A percentile compares a stretch with the other conserved stretches of the same genome.
Conservation (phyloP, 75 land plant species). For the Pseudotsuga menziesii region DNA sequence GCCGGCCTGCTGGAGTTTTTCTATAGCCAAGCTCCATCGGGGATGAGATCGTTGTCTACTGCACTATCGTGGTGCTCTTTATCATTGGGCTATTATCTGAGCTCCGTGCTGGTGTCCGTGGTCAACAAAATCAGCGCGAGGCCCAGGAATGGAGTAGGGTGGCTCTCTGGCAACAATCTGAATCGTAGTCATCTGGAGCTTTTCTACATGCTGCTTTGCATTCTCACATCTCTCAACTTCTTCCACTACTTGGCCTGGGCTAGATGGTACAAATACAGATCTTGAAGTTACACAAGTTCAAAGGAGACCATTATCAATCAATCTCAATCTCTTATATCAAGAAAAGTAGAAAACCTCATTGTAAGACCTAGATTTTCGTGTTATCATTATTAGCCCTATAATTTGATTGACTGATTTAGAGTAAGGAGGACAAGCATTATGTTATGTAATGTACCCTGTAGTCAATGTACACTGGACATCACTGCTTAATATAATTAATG, state of each 20-base stretch:
- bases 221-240: conserved; percentile 52
- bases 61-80: conserved; percentile 69
- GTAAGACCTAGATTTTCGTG: too few relatives aligned
- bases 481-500: too few relatives aligned
- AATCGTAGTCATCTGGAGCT: conserved; percentile 64
- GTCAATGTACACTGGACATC: too few relatives aligned
- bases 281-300: too few relatives aligned
- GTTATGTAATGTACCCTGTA: too few relatives aligned
- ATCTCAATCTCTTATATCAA: too few relatives aligned
- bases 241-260: conserved; percentile 65
- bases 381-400: too few relatives aligned
- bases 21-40: conserved; percentile 82
- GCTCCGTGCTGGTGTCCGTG: conserved; percentile 68
- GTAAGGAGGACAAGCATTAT: too few relatives aligned
- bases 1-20: conserved; percentile 86
- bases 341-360: too few relatives aligned
- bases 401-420: too few relatives aligned
- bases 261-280: conserved; percentile 49
- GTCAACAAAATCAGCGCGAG: conserved; percentile 45
- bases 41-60: conserved; percentile 76
- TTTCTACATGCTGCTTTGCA: conserved; percentile 83
- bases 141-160: conserved; percentile 24
- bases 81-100: conserved; percentile 77
- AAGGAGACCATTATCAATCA: too few relatives aligned
- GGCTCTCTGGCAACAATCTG: conserved; percentile 68